These are phyloP conservation scores for Rhizomucor miehei DNA, from an alignment of 371 early-diverging fungal species.

Conservation along the genomic window DNA sequence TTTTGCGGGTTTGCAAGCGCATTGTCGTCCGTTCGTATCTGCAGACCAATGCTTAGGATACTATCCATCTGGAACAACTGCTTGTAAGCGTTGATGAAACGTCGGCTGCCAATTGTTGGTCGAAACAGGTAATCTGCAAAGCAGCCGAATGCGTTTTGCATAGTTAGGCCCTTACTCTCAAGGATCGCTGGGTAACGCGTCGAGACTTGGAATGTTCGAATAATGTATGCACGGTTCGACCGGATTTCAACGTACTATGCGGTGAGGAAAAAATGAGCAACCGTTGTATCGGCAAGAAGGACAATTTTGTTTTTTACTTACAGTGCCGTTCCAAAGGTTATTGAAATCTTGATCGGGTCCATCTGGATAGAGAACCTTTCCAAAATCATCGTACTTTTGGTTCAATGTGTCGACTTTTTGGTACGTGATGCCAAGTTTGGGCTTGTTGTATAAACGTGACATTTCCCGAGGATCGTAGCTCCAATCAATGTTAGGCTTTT, in stretches of 20 bases:
- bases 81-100: slow-evolving; percentile 45
- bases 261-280: not conserved
- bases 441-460: slow-evolving; percentile 22
- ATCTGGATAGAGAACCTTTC: slow-evolving; percentile 28
- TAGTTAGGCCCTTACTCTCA: slow-evolving; percentile 32
- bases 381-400: slow-evolving; percentile 26
- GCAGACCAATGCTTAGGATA: slow-evolving; percentile 42
- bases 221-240: slow-evolving; percentile 46
- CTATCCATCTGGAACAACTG: slow-evolving; percentile 40
- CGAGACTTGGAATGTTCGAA: slow-evolving; percentile 40
- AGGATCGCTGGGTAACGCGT: slow-evolving; percentile 23
- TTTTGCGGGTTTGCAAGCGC: slow-evolving; percentile 40
- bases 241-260: slow-evolving; percentile 38
- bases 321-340: slow-evolving; percentile 41
- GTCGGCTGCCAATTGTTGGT: slow-evolving; percentile 44
- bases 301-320: slow-evolving; percentile 15
- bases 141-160: slow-evolving; percentile 43
- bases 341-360: slow-evolving; percentile 41
- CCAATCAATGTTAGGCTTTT: slow-evolving; percentile 34
- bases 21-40: slow-evolving; percentile 42
- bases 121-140: slow-evolving; percentile 44
- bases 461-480: slow-evolving; percentile 25
- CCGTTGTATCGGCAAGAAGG: not conserved
- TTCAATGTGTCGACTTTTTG: slow-evolving; percentile 37
- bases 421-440: slow-evolving; percentile 16